Conservation (phyloP, 176 grass and related monocot species). For the Paspalum notatum region DNA sequence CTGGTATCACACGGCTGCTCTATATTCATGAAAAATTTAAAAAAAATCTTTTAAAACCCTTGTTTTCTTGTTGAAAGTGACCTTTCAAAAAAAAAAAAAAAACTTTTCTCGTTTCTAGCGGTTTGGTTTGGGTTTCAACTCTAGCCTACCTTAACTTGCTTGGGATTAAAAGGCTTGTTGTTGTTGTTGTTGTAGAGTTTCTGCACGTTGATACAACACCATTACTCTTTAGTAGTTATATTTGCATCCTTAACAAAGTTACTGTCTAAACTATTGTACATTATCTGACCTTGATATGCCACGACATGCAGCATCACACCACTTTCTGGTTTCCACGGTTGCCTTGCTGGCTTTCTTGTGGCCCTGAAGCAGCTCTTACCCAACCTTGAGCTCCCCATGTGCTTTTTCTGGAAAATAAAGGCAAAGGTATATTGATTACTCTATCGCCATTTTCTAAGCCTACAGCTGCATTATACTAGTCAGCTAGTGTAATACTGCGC, state of each 20-base stretch:
- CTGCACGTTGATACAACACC: not conserved
- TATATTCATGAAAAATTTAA: not conserved
- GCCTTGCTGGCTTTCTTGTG: slow-evolving; percentile 89
- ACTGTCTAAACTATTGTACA: not conserved
- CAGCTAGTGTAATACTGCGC: not conserved
- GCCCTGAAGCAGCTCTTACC: slow-evolving; percentile 92
- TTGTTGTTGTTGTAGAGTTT: too few species aligned
- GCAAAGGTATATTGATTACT: slow-evolving; percentile 66
- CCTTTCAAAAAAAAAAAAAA: too few species aligned
- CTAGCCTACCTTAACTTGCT: too few species aligned
- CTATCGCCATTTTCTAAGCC: not conserved
- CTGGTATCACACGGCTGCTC: not conserved
- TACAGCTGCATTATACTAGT: not conserved
- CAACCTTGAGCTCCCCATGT: slow-evolving; percentile 90
- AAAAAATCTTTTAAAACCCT: too few species aligned
- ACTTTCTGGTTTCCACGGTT: slow-evolving; percentile 93
- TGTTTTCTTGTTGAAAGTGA: too few species aligned
- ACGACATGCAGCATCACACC: slow-evolving; percentile 65
- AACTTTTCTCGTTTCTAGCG: too few species aligned
- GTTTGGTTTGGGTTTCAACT: too few species aligned
- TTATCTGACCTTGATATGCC: not conserved
- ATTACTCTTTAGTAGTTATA: not conserved
- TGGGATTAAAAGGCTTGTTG: too few species aligned
- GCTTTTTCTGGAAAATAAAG: slow-evolving; percentile 99
- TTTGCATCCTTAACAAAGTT: not conserved